phyloP scores from a whole-genome alignment of 139 green algal genomes.

The Nannochloris sp. region DNA sequence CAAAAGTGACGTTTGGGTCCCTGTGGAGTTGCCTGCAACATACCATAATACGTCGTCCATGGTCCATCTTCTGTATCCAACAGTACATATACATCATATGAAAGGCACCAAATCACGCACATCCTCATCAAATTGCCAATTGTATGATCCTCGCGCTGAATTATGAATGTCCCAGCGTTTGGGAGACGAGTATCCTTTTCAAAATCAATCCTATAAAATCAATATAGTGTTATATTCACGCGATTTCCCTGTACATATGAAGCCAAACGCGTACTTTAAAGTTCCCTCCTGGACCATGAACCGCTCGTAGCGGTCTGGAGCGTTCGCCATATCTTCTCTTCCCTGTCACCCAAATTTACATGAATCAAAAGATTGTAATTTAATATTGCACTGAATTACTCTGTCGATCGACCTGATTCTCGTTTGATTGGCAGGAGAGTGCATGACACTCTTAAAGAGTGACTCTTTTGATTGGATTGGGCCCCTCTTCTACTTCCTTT shows the following conservation, averaged over 20 bases:
- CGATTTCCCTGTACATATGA: neutral
- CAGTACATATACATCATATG: neutral
- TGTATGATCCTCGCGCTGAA: constrained; percentile 92
- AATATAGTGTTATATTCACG: no score
- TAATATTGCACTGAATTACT: no score
- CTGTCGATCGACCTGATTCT: no score
- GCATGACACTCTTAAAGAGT: no score
- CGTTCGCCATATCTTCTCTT: constrained; percentile 30
- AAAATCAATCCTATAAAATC: constrained; percentile 49
- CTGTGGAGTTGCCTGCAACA: constrained; percentile 48
- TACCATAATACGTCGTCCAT: neutral
- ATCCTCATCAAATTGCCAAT: constrained; percentile 87
- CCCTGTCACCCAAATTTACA: no score
- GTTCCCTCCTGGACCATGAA: constrained; percentile 83
- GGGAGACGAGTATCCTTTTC: constrained; percentile 75
- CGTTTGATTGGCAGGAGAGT: no score
- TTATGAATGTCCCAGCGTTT: constrained; percentile 74
- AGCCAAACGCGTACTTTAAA: constrained; percentile 49
- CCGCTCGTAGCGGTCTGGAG: constrained; percentile 76
- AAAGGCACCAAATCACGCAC: constrained; percentile 16
- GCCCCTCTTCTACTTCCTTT: no score
- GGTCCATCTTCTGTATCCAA: neutral
- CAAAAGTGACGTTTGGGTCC: constrained; percentile 72
- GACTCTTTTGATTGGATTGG: no score
- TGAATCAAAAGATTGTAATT: no score